Conservation (phyloP, 768 basidiomycete species). For the Trametes villosa region DNA sequence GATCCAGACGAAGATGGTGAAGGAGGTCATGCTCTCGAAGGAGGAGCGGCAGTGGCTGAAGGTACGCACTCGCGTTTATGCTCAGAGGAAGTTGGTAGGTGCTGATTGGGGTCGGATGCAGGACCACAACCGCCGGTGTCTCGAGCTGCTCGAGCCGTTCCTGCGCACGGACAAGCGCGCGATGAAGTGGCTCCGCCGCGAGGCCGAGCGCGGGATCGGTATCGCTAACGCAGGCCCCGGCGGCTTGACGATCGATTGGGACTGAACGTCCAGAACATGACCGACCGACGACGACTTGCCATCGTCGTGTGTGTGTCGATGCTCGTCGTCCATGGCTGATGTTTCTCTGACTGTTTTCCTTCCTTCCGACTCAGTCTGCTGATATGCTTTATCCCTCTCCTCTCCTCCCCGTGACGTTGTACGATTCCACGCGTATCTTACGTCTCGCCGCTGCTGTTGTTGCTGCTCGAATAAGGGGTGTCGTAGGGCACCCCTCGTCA, state of each 20-base stretch:
- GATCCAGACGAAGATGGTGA: slow-evolving; percentile 89
- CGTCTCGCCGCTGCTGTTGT: background rate
- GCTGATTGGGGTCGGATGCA: slow-evolving; percentile 34
- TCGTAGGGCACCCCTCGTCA: slow-evolving; percentile 26
- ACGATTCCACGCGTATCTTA: slow-evolving; percentile 4
- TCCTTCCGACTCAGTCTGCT: background rate
- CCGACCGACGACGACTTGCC: background rate
- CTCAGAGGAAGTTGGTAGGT: background rate
- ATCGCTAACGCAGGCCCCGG: slow-evolving; percentile 65
- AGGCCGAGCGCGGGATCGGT: slow-evolving; percentile 77
- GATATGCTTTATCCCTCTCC: background rate
- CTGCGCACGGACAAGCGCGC: slow-evolving; percentile 82
- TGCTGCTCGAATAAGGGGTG: slow-evolving; percentile 17
- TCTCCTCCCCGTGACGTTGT: background rate
- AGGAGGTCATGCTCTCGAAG: slow-evolving; percentile 79
- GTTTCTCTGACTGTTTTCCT: background rate
- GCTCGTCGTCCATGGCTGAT: background rate
- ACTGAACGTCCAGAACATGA: slow-evolving; percentile 39
- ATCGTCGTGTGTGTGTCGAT: background rate
- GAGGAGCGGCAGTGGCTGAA: slow-evolving; percentile 89
- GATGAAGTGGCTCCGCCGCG: slow-evolving; percentile 77
- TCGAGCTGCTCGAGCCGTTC: slow-evolving; percentile 62
- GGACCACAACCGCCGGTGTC: slow-evolving; percentile 83
- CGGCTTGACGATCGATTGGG: slow-evolving; percentile 82
- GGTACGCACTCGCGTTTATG: slow-evolving; percentile 38